Percentiles rank a stretch among this genome's conserved stretches.
These are phyloP conservation scores for Pinus taeda DNA, from an alignment of 75 land plant species.

Conservation along the genomic window DNA sequence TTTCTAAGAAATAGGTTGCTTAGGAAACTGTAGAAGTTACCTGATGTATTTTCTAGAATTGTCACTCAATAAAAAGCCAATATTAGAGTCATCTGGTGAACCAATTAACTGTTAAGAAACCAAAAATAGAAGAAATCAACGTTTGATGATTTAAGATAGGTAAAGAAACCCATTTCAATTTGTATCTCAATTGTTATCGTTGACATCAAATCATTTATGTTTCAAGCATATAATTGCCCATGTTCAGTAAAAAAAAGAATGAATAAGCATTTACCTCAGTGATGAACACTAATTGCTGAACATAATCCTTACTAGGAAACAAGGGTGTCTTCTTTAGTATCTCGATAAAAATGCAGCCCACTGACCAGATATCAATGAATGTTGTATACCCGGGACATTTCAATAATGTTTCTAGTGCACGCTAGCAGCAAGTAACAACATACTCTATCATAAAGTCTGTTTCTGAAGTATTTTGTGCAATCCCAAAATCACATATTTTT, in stretches of 20 bases:
- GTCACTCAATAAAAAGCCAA: conserved; percentile 89
- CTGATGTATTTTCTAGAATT: conserved; percentile 86
- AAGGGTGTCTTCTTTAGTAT: conserved; percentile 72
- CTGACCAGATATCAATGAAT: conserved; percentile 93
- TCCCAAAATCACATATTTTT: conserved; percentile 91
- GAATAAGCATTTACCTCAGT: conserved; percentile 61
- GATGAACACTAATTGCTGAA: conserved; percentile 78
- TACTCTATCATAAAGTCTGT: conserved; percentile 98
- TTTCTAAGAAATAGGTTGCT: conserved; percentile 54
- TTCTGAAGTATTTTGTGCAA: conserved; percentile 92
- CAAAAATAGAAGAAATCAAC: background rate
- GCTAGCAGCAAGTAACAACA: conserved; percentile 96
- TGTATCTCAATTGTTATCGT: background rate
- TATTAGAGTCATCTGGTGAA: conserved; percentile 83
- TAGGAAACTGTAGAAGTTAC: conserved; percentile 72
- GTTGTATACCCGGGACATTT: conserved; percentile 92
- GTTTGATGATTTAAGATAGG: background rate
- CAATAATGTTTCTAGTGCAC: conserved; percentile 86
- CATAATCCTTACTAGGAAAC: conserved; percentile 89
- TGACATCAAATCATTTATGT: background rate
- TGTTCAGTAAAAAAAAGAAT: background rate
- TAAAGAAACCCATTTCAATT: background rate
- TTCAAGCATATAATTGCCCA: background rate
- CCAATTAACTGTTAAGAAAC: conserved; percentile 67
- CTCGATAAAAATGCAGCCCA: conserved; percentile 90